These are phyloP conservation scores for Cubamyces lactineus DNA, from an alignment of 768 basidiomycete genomes.

Conservation along the genomic window DNA sequence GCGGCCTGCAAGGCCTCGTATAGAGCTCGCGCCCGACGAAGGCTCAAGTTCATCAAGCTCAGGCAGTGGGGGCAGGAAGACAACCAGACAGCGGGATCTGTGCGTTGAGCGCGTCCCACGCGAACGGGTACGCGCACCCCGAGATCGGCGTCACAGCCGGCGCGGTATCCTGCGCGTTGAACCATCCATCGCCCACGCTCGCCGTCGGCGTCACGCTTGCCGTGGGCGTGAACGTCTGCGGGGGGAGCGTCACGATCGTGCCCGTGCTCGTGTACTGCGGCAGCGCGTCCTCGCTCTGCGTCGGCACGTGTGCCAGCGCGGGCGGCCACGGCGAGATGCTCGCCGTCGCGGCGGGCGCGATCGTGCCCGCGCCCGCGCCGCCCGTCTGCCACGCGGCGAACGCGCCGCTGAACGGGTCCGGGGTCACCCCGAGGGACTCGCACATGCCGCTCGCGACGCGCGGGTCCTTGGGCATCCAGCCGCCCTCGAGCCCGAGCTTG, in stretches of 20 bases:
- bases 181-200: constrained; percentile 57
- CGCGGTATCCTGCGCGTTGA: constrained; percentile 48
- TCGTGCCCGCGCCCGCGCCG: constrained; percentile 52
- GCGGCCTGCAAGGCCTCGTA: too few relatives aligned
- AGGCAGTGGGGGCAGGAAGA: constrained; percentile 26
- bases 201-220: constrained; percentile 47
- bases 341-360: constrained; percentile 43
- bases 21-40: too few relatives aligned
- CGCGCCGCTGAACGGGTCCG: constrained; percentile 50
- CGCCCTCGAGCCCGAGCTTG: constrained; percentile 65
- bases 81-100: constrained; percentile 29
- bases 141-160: constrained; percentile 59
- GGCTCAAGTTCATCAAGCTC: too few relatives aligned
- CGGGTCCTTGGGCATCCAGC: constrained; percentile 78
- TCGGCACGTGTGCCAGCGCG: constrained; percentile 53
- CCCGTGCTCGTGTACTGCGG: constrained; percentile 69
- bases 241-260: constrained; percentile 54
- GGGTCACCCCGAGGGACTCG: constrained; percentile 50
- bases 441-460: constrained; percentile 67
- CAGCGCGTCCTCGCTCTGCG: constrained; percentile 48
- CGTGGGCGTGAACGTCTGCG: constrained; percentile 47
- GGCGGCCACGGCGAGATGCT: constrained; percentile 51
- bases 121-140: constrained; percentile 64
- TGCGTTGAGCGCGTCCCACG: constrained; percentile 52
- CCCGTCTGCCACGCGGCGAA: constrained; percentile 69